Percentiles rank a stretch among this genome's conserved stretches.
Evolutionary conservation across 352 stramenopile genomes (phyloP).

Genomic region (Phytopythium chamaehyphon): DNA sequence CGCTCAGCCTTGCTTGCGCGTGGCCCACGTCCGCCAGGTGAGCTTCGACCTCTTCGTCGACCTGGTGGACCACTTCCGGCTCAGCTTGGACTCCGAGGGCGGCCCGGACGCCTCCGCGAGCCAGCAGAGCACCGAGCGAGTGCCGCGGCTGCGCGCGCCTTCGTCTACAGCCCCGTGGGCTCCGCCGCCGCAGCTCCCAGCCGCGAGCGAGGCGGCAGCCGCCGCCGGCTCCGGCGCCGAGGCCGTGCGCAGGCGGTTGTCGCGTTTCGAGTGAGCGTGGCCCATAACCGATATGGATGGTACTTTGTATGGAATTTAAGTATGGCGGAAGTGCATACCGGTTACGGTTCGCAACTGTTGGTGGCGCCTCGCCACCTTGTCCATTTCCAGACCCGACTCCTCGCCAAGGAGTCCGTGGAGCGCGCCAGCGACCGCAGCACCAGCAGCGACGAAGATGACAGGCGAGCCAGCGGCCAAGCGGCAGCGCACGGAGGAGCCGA

Average conservation of each 20-base stretch:
- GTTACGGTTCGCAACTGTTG: no score
- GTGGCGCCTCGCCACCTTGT: no score
- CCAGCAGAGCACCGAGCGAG: not conserved
- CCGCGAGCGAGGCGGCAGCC: not conserved
- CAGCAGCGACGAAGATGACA: conserved; percentile 28
- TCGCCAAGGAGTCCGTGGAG: no score
- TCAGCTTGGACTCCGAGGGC: conserved; percentile 7
- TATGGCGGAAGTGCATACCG: no score
- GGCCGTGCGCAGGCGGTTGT: conserved; percentile 1
- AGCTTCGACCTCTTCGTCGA: conserved; percentile 61
- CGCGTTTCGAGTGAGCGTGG: not conserved
- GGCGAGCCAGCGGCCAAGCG: conserved; percentile 65
- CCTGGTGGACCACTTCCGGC: conserved; percentile 35
- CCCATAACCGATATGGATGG: no score
- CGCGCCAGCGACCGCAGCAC: no score
- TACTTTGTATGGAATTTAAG: no score
- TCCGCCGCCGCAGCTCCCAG: not conserved
- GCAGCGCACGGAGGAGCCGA: conserved; percentile 56
- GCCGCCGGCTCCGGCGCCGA: conserved; percentile 1
- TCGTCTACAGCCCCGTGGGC: not conserved
- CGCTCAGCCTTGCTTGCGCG: no score
- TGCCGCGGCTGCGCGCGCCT: not conserved
- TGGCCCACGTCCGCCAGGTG: conserved; percentile 45
- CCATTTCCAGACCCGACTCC: no score
- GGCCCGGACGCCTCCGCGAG: conserved; percentile 5